Percentiles rank a stretch among this genome's conserved stretches.
phyloP scores from a whole-genome alignment of 441 rosid genomes.

The Eugenia klotzschiana region DNA sequence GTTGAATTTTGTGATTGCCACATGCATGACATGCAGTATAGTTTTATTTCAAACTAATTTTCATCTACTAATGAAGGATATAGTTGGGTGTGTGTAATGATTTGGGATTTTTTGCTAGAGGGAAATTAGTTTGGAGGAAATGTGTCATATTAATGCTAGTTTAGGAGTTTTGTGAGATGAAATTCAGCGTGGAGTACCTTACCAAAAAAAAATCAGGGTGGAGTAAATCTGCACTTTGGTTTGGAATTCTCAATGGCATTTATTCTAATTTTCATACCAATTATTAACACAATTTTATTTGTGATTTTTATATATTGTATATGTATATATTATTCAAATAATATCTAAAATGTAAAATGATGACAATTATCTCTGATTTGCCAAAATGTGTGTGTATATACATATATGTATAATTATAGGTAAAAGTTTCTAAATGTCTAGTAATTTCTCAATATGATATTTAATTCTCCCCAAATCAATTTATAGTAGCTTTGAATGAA shows the following conservation, averaged over 20 bases:
- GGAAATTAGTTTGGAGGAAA: neutral
- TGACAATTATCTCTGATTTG: neutral
- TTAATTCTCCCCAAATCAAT: neutral
- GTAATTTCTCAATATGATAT: neutral
- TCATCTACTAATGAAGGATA: neutral
- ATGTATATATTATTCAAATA: neutral
- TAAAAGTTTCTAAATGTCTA: no score
- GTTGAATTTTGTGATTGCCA: neutral
- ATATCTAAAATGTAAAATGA: neutral
- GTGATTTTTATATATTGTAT: neutral
- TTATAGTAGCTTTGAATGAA: neutral
- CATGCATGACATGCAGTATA: neutral
- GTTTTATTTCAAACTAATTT: neutral
- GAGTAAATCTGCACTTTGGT: neutral
- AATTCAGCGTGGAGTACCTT: neutral
- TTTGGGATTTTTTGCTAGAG: neutral
- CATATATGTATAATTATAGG: neutral
- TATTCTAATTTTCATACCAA: neutral
- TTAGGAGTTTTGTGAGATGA: neutral
- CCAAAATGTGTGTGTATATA: neutral
- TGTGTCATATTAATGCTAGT: neutral
- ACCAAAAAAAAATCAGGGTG: no score
- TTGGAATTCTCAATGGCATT: neutral
- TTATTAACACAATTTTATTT: neutral
- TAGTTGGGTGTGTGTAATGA: neutral